Evolutionary conservation across 306 rosid species (phyloP).

Genomic region (Begonia fuchsioides): DNA sequence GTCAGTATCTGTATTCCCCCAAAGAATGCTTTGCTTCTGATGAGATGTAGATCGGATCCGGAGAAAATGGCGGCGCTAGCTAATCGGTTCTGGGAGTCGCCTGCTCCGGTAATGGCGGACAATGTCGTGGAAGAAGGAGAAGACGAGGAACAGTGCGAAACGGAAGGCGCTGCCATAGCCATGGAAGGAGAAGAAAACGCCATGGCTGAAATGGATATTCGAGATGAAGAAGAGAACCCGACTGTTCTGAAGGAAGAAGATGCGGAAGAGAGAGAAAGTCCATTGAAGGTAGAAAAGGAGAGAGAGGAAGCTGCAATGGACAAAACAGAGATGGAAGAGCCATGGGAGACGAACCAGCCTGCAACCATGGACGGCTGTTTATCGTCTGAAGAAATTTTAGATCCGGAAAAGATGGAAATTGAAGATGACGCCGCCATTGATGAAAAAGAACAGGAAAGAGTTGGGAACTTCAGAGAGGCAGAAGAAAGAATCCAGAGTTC

Average conservation of each 20-base stretch:
- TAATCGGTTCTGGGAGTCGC: conserved; percentile 65
- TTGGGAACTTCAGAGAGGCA: neutral
- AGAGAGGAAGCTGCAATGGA: neutral
- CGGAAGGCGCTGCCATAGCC: neutral
- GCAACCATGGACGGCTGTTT: neutral
- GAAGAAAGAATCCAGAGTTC: too few species aligned
- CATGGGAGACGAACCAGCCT: neutral
- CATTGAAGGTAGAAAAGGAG: neutral
- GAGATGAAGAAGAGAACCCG: conserved; percentile 3
- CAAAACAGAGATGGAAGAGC: neutral
- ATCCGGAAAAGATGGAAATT: neutral
- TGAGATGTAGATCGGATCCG: conserved; percentile 99
- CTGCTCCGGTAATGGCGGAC: conserved; percentile 22
- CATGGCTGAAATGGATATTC: neutral
- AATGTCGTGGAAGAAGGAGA: conserved; percentile 4
- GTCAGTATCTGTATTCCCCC: conserved; percentile 77
- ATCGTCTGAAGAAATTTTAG: neutral
- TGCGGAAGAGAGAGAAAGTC: neutral
- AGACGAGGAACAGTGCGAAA: conserved; percentile 6
- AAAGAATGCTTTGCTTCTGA: conserved; percentile 77
- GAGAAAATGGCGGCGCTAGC: conserved; percentile 92
- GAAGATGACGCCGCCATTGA: neutral
- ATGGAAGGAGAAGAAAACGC: conserved; percentile 18
- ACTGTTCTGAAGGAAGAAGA: neutral
- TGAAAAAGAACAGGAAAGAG: neutral